These are phyloP conservation scores for Capsicum pubescens DNA, from an alignment of 257 asterid genomes.

Conservation along the genomic window DNA sequence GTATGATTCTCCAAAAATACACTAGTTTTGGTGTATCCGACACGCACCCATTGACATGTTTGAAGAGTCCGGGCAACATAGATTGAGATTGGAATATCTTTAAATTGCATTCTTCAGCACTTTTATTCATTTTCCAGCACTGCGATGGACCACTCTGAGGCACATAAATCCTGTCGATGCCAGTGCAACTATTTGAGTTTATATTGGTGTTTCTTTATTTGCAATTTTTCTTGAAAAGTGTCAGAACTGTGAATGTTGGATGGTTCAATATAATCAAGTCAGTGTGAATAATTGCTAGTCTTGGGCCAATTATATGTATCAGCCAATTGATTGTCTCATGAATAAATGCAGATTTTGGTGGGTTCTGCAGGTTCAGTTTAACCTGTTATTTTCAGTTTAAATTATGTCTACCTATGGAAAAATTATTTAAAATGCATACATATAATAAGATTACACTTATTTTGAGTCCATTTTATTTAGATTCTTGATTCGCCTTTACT, in stretches of 20 bases:
- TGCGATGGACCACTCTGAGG: slow-evolving; percentile 15
- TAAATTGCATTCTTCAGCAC: neutral
- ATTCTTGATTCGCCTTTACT: neutral
- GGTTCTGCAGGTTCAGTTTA: neutral
- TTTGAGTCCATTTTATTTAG: neutral
- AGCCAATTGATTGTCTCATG: neutral
- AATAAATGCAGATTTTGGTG: neutral
- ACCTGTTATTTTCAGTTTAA: neutral
- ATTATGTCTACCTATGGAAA: neutral
- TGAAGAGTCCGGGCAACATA: too few relatives aligned
- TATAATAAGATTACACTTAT: neutral
- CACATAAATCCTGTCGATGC: neutral
- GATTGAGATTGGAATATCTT: neutral
- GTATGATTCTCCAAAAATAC: too few relatives aligned
- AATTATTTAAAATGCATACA: neutral
- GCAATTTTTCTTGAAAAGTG: neutral
- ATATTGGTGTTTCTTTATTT: slow-evolving; percentile 10
- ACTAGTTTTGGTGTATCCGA: too few relatives aligned
- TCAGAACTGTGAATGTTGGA: neutral
- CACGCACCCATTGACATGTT: too few relatives aligned
- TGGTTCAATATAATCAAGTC: neutral
- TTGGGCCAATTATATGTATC: neutral
- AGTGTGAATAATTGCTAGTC: neutral
- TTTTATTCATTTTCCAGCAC: neutral
- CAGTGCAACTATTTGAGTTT: neutral